phyloP scores from a whole-genome alignment of 2,329 filamentous ascomycete genomes.

The Colletotrichum echinochloae region DNA sequence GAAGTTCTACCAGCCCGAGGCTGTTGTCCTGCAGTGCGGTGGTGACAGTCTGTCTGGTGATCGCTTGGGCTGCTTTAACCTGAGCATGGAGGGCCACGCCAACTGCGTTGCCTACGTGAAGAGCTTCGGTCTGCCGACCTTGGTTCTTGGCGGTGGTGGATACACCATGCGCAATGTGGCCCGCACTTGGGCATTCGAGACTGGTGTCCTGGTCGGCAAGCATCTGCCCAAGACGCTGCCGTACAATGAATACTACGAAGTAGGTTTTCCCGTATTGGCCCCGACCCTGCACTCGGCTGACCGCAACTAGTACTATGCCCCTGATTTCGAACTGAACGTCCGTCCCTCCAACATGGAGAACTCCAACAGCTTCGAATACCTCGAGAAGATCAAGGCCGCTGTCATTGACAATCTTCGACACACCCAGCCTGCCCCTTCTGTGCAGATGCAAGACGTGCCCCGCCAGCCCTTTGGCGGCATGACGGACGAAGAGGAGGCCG shows the following conservation, averaged over 20 bases:
- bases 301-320: slow-evolving; percentile 84
- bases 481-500: slow-evolving; percentile 75
- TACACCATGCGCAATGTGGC: slow-evolving; percentile 98
- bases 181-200: slow-evolving; percentile 97
- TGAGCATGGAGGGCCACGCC: slow-evolving; percentile 96
- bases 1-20: slow-evolving; percentile 87
- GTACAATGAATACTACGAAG: slow-evolving; percentile 95
- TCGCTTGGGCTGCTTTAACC: slow-evolving; percentile 94
- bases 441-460: slow-evolving; percentile 86
- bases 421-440: slow-evolving; percentile 86
- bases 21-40: slow-evolving; percentile 95
- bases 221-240: slow-evolving; percentile 86
- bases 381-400: slow-evolving; percentile 83
- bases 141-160: slow-evolving; percentile 95
- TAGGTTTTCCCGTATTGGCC: slow-evolving; percentile 52
- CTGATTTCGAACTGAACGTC: slow-evolving; percentile 91
- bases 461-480: slow-evolving; percentile 71
- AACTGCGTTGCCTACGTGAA: slow-evolving; percentile 95
- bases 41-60: slow-evolving; percentile 96
- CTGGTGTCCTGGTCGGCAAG: slow-evolving; percentile 86
- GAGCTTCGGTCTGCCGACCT: slow-evolving; percentile 82
- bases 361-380: slow-evolving; percentile 84
- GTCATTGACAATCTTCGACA: slow-evolving; percentile 90
- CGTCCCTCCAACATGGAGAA: slow-evolving; percentile 91
- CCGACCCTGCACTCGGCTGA: slow-evolving; percentile 25